Evolutionary conservation across 495 filamentous ascomycete species (phyloP).

Genomic region (Neurospora terricola): DNA sequence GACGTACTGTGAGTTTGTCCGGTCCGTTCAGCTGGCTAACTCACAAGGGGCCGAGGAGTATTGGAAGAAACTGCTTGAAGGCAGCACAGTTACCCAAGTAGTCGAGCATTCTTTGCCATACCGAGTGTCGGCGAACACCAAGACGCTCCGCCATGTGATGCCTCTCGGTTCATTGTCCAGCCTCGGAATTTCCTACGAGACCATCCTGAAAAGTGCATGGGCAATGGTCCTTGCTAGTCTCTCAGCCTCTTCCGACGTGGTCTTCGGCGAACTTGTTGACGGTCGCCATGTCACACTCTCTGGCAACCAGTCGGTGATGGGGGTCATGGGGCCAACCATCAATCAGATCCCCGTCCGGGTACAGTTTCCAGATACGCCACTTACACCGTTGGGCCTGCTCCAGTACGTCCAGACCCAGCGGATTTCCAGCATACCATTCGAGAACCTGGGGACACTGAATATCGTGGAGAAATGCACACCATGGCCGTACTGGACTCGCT

Average conservation of each 20-base stretch:
- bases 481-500: slow-evolving; percentile 41
- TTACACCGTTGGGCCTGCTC: slow-evolving; percentile 32
- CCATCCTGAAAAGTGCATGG: slow-evolving; percentile 38
- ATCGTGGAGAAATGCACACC: slow-evolving; percentile 38
- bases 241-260: slow-evolving; percentile 33
- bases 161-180: slow-evolving; percentile 25
- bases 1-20: slow-evolving; percentile 35
- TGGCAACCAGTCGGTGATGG: slow-evolving; percentile 24
- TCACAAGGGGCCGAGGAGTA: slow-evolving; percentile 28
- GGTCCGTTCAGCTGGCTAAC: slow-evolving; percentile 22
- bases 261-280: slow-evolving; percentile 39
- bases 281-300: slow-evolving; percentile 35
- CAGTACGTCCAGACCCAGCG: slow-evolving; percentile 32
- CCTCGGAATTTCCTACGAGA: slow-evolving; percentile 27
- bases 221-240: slow-evolving; percentile 37
- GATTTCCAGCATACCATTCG: slow-evolving; percentile 29
- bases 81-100: slow-evolving; percentile 31
- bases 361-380: slow-evolving; percentile 27
- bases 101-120: slow-evolving; percentile 30
- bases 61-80: slow-evolving; percentile 32
- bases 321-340: slow-evolving; percentile 34
- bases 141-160: slow-evolving; percentile 27
- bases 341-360: slow-evolving; percentile 36
- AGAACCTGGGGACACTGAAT: slow-evolving; percentile 31
- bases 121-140: slow-evolving; percentile 21